Percentiles rank a stretch among this genome's conserved stretches.
Conservation (phyloP, 225 moss, liverwort and hornwort genomes). For the Thuidium tamariscinum region DNA sequence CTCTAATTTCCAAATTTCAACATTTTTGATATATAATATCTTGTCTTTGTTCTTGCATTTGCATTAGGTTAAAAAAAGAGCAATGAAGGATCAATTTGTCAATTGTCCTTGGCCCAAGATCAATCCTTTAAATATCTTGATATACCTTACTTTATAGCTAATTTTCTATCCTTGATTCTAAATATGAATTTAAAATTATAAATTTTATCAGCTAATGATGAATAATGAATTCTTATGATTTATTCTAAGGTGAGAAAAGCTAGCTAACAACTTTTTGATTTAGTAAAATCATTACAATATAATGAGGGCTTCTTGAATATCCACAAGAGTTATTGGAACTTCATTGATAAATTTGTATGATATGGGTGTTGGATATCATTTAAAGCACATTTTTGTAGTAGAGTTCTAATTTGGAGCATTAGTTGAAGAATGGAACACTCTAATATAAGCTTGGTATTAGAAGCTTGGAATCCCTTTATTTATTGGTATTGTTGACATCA, state of each 20-base stretch:
- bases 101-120: fast-evolving
- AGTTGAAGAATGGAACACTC: fast-evolving
- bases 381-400: background rate
- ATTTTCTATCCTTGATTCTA: background rate
- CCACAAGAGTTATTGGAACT: background rate
- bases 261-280: background rate
- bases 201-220: background rate
- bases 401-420: background rate
- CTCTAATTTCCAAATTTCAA: background rate
- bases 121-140: fast-evolving
- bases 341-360: fast-evolving
- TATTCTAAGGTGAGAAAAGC: no score
- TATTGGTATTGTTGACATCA: background rate
- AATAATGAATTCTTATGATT: background rate
- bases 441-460: fast-evolving
- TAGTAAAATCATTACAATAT: background rate
- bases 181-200: background rate
- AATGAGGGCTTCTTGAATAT: background rate
- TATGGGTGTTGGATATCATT: background rate
- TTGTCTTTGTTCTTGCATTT: background rate
- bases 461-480: background rate
- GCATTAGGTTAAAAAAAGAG: fast-evolving
- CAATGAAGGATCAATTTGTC: background rate
- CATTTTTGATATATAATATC: background rate
- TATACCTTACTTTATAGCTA: no score